Evolutionary conservation across 371 early-diverging fungal genomes (phyloP).

Genomic region (Homolaphlyctis polyrhiza): DNA sequence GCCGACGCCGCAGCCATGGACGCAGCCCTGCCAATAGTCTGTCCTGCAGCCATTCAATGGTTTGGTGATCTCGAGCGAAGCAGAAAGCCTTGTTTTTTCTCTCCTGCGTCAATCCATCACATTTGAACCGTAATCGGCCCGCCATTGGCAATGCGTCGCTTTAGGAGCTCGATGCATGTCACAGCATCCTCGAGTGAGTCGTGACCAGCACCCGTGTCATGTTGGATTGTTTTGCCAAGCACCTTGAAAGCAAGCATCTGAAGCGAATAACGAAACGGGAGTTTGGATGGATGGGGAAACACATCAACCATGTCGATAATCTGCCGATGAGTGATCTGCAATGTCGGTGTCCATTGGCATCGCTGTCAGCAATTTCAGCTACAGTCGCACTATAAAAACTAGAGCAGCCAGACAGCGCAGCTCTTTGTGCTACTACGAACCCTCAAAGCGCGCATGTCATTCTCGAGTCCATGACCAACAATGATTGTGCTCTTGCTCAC

Average conservation of each 20-base stretch:
- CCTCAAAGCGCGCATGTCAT: constrained; percentile 63
- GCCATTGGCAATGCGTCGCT: constrained; percentile 48
- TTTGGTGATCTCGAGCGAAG: no score
- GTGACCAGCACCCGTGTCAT: constrained; percentile 52
- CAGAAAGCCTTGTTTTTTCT: no score
- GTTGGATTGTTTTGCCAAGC: constrained; percentile 60
- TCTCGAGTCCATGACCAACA: constrained; percentile 68
- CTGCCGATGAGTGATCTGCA: constrained; percentile 53
- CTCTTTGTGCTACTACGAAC: constrained; percentile 23
- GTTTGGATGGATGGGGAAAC: constrained; percentile 56
- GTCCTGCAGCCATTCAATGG: no score
- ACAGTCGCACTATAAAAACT: constrained; percentile 2
- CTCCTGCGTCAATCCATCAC: background rate
- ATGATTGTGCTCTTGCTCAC: constrained; percentile 60
- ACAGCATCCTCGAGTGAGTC: constrained; percentile 74
- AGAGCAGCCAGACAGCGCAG: background rate
- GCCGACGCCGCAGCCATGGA: no score
- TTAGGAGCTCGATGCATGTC: constrained; percentile 65
- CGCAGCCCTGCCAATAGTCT: no score
- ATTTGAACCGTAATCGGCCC: background rate
- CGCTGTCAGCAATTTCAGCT: no score
- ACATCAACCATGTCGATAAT: constrained; percentile 69
- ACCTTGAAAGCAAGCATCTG: constrained; percentile 52
- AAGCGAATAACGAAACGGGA: constrained; percentile 52
- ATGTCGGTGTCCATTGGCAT: constrained; percentile 1